Evolutionary conservation across 108 stramenopile species (phyloP), one percentile per base, ranked within the genome.

Genomic region (Schizochytrium sp.): DNA sequence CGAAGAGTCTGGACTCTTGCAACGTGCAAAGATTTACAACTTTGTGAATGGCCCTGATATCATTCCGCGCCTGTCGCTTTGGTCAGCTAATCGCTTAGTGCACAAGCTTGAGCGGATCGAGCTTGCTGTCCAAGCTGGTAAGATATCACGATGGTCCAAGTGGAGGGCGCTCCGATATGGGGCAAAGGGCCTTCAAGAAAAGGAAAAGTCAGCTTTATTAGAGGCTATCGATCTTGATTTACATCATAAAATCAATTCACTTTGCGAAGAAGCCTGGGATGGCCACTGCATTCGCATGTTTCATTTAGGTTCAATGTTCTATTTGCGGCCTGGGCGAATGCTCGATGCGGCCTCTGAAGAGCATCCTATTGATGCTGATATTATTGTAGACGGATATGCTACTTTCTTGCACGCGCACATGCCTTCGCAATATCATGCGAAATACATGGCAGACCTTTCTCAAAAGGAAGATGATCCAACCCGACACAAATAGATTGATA

Each of bases 361-460:
- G 28, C 64, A 44, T 8, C 64, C 64, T 7, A 69, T 69, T 44
- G 64, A 69, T 15, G 64, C 64, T 8, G 64, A 69, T 44, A 69
- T 69, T 69, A 44, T 69, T 44, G 64, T 69, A 38, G 64, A 69
- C 28, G 64, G 64, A 7, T 44, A 69, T 44, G 64, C 64, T 44
- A 38, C 7, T 7, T 69, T 69, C 15, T 15, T 69, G 7, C 64
- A 69, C 28, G 2, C 64, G 2, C 64, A 69, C 64, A 69, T 69
- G 64, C 64, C 64, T 69, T 69, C 64, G 10, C 64, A 69, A 69
- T 69, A 69, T 69, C 64, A 69, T 69, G 64, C 64, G 10, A 44
- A 44, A 7, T 69, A 69, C 28, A 8, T 69, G 28, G 64, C 42
- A 7, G 64, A 69, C 15, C 28, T 28, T 28, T 28, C 28, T 28